Conservation (phyloP, 768 basidiomycete species). For the Cantharellus anzutake region DNA sequence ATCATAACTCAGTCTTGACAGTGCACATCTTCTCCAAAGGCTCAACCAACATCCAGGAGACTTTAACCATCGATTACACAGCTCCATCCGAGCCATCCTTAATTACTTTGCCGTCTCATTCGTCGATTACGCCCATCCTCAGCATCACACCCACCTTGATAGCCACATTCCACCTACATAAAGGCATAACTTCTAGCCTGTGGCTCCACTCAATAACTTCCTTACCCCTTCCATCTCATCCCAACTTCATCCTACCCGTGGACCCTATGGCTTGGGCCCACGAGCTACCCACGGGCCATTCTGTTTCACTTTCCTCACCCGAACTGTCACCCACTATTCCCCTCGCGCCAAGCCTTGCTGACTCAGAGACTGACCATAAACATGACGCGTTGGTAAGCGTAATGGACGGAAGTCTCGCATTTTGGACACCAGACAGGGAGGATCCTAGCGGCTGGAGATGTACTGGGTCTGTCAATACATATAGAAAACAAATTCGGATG, state of each 20-base stretch:
- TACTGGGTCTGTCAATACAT: slow-evolving; percentile 59
- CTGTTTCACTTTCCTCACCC: background rate
- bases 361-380: slow-evolving; percentile 15
- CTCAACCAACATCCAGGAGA: background rate
- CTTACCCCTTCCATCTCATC: slow-evolving; percentile 32
- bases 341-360: background rate
- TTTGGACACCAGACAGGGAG: slow-evolving; percentile 51
- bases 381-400: slow-evolving; percentile 69
- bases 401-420: slow-evolving; percentile 63
- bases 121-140: background rate
- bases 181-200: slow-evolving; percentile 18
- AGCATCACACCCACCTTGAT: background rate
- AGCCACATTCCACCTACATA: background rate
- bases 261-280: slow-evolving; percentile 75
- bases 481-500: slow-evolving; percentile 39
- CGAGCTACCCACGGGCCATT: background rate
- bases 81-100: slow-evolving; percentile 1
- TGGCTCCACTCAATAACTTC: slow-evolving; percentile 28
- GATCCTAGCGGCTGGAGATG: slow-evolving; percentile 31
- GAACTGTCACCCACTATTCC: background rate
- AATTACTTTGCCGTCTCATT: slow-evolving; percentile 1
- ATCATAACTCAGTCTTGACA: background rate
- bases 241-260: slow-evolving; percentile 46
- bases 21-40: slow-evolving; percentile 6
- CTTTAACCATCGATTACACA: slow-evolving; percentile 2